Evolutionary conservation across 495 filamentous ascomycete species (phyloP).

Genomic region (Hypoxylon crocopeplum): DNA sequence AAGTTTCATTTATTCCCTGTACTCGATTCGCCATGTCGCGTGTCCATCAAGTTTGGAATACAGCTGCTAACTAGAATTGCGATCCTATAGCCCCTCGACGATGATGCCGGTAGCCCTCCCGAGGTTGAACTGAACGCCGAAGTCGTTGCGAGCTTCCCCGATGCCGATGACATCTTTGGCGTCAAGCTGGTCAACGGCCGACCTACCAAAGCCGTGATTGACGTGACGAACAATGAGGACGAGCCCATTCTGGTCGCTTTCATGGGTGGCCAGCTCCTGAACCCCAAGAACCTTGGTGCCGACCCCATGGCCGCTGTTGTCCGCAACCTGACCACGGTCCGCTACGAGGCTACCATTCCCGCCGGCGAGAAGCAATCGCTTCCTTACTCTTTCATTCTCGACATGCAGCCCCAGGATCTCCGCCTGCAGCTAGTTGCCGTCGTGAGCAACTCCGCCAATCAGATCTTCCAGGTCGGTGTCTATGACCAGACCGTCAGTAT

Average conservation of each 20-base stretch:
- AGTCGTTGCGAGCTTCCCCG: slow-evolving; percentile 80
- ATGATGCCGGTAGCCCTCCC: slow-evolving; percentile 52
- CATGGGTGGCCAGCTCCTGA: slow-evolving; percentile 78
- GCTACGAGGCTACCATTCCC: slow-evolving; percentile 77
- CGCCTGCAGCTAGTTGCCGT: slow-evolving; percentile 75
- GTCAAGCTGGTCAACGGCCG: slow-evolving; percentile 94
- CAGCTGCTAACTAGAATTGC: slow-evolving; percentile 26
- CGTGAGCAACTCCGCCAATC: slow-evolving; percentile 68
- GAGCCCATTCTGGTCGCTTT: slow-evolving; percentile 76
- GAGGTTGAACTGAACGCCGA: slow-evolving; percentile 73
- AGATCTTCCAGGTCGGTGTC: slow-evolving; percentile 76
- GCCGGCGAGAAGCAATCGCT: slow-evolving; percentile 77
- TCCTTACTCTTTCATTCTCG: slow-evolving; percentile 83
- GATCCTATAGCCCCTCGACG: slow-evolving; percentile 31
- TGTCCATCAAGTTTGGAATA: too few relatives aligned
- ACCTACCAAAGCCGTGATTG: slow-evolving; percentile 81
- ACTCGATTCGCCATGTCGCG: too few relatives aligned
- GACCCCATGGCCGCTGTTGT: slow-evolving; percentile 64
- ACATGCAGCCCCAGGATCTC: slow-evolving; percentile 93
- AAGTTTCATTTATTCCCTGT: slow-evolving; percentile 46
- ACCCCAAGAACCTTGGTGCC: slow-evolving; percentile 55
- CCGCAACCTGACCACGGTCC: slow-evolving; percentile 82
- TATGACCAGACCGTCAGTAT: slow-evolving; percentile 89
- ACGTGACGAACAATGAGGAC: slow-evolving; percentile 83
- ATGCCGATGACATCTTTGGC: slow-evolving; percentile 83